These are phyloP conservation scores for Oxalis stricta DNA, from an alignment of 441 rosid genomes.

Conservation along the genomic window DNA sequence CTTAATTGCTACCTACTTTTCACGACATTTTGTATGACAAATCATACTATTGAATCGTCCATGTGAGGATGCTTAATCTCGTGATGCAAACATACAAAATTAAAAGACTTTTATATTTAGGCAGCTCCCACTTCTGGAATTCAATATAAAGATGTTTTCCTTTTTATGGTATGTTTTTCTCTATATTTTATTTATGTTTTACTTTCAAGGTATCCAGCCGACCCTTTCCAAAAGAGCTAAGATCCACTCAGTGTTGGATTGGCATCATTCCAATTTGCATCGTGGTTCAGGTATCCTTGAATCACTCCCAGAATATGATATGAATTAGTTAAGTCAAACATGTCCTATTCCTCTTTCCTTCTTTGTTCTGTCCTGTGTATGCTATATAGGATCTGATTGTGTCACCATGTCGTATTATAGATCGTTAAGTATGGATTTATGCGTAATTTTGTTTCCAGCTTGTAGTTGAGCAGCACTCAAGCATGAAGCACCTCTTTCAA, in stretches of 20 bases:
- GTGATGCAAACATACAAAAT: background rate
- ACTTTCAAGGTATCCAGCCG: constrained; percentile 62
- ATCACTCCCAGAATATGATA: background rate
- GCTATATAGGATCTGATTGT: background rate
- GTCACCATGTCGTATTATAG: too few relatives aligned
- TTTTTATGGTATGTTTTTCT: too few relatives aligned
- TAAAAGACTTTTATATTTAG: background rate
- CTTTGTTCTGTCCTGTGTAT: background rate
- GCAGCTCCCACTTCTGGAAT: too few relatives aligned
- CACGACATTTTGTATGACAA: background rate
- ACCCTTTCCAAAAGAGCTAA: constrained; percentile 68
- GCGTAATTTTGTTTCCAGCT: background rate
- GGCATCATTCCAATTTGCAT: constrained; percentile 88
- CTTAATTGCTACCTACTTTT: background rate
- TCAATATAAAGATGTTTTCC: too few relatives aligned
- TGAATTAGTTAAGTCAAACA: background rate
- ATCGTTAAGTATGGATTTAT: background rate
- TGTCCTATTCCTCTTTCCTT: background rate
- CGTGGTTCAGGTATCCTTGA: constrained; percentile 47
- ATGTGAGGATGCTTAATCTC: background rate
- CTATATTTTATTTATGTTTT: too few relatives aligned
- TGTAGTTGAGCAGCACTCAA: background rate
- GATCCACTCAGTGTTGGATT: constrained; percentile 76
- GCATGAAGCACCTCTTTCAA: background rate
- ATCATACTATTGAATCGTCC: background rate